phyloP scores from a whole-genome alignment of 176 grass and related monocot genomes.

The Eremochloa ophiuroides region DNA sequence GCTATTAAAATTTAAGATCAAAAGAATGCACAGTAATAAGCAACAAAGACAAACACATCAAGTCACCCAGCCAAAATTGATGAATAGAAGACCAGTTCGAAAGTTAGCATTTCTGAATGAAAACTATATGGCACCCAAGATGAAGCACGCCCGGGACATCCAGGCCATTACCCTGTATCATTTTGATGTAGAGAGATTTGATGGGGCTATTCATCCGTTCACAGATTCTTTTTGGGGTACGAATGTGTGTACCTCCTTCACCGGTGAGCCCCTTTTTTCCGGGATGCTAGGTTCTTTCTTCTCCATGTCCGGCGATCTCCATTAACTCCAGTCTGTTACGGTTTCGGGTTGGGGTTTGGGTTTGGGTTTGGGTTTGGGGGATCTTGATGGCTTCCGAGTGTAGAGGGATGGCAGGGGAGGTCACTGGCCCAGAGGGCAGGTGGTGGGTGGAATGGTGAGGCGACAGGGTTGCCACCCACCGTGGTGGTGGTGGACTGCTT shows the following conservation, averaged over 20 bases:
- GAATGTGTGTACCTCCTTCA: not conserved
- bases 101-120: not conserved
- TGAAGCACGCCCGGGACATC: not conserved
- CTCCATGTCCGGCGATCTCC: not conserved
- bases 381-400: too few relatives aligned
- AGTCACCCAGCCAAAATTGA: not conserved
- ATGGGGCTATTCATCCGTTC: not conserved
- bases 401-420: not conserved
- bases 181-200: not conserved
- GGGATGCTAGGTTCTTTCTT: not conserved
- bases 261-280: not conserved
- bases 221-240: not conserved
- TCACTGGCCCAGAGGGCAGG: not conserved
- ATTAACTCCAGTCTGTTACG: not conserved
- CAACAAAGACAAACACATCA: not conserved
- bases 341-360: not conserved
- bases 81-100: not conserved
- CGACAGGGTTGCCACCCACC: not conserved
- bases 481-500: not conserved
- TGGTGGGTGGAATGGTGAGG: not conserved
- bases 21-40: not conserved
- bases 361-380: too few relatives aligned
- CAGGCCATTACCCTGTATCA: not conserved
- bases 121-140: not conserved
- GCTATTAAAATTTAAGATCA: not conserved